Evolutionary conservation across 2,329 filamentous ascomycete genomes (phyloP), one percentile per base, ranked within the genome.

Genomic region (Mycogone perniciosa): DNA sequence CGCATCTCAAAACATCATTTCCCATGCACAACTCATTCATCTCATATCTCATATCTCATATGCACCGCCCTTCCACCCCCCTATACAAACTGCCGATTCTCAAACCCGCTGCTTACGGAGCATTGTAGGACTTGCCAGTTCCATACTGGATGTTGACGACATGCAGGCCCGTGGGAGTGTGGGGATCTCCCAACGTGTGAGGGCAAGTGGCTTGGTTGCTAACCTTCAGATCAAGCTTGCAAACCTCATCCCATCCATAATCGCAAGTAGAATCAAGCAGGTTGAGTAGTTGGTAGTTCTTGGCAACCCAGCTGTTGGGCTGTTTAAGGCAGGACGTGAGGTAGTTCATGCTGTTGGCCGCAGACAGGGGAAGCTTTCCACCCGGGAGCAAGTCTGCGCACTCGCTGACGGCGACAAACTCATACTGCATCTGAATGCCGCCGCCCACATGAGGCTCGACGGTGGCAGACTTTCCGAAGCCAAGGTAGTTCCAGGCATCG

Each of bases 401-500:
- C 52, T 76, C 68, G 47, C 67, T 67, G 54, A 75, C 68, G 51
- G 72, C 64, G 48, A 77, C 72, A 33, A 70, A 64, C 61, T 78
- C 71, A 60, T 73, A 81, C 42, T 73, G 64, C 71, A 81, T 80
- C 37, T 67, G 58, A 38, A 79, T 67, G 46, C 74, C 73, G 46
- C 79, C 80, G 52, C 79, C 79, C 29, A 61, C 54, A 3, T 70
- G 65, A 10, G 79, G 77, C 48, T 69, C 61, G n/a, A 70, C 61
- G 6, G 64, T 67, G 34, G 79, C 80, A 9, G 70, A 69, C 53
- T 71, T 60, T 55, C 79, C 79, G 31, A 71, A 76, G 57, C 65
- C 65, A 39, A 83, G 76, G 60, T 77, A 77, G 70, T 80, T 81
- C 49, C 78, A 83, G 46, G 79, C 79, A 56, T 82, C 79, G 69